A percentile compares a stretch with the other conserved stretches of the same genome.
Conservation (phyloP, 345 rosid genomes). For the Brassica cretica region DNA sequence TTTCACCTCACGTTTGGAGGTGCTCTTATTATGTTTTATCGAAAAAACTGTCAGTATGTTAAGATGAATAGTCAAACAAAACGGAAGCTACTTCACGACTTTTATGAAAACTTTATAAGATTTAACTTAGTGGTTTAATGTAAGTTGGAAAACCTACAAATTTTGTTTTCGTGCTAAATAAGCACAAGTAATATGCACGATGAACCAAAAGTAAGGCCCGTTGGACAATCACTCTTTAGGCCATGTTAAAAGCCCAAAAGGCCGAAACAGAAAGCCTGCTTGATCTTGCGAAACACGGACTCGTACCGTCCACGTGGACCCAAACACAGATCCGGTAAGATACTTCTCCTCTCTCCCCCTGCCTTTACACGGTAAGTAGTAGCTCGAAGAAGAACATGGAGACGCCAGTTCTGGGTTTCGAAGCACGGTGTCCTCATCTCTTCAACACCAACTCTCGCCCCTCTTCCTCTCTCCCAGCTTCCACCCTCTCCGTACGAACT, state of each 20-base stretch:
- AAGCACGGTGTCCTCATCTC: slow-evolving; percentile 31
- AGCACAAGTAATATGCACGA: not conserved
- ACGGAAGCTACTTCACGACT: not conserved
- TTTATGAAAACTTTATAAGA: not conserved
- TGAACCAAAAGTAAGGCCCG: not conserved
- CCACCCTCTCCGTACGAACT: slow-evolving; percentile 19
- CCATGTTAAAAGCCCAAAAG: slow-evolving; percentile 1
- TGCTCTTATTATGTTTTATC: not conserved
- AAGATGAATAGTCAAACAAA: not conserved
- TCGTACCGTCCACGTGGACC: not conserved
- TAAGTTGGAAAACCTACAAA: not conserved
- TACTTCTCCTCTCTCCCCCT: not conserved
- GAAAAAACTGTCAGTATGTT: not conserved
- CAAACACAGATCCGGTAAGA: not conserved
- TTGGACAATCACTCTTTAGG: not conserved
- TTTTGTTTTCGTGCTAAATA: not conserved
- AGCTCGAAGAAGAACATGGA: slow-evolving; percentile 43
- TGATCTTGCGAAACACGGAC: not conserved
- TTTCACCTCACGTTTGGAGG: no score
- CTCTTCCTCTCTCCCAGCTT: slow-evolving; percentile 28
- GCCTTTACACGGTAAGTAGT: not conserved
- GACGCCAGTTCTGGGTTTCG: slow-evolving; percentile 38
- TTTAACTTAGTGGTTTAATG: not conserved
- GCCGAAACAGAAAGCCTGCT: not conserved
- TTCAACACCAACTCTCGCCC: slow-evolving; percentile 35